These are phyloP conservation scores for Pseudogymnoascus sp. DNA, from an alignment of 2,329 filamentous ascomycete species.

Conservation along the genomic window DNA sequence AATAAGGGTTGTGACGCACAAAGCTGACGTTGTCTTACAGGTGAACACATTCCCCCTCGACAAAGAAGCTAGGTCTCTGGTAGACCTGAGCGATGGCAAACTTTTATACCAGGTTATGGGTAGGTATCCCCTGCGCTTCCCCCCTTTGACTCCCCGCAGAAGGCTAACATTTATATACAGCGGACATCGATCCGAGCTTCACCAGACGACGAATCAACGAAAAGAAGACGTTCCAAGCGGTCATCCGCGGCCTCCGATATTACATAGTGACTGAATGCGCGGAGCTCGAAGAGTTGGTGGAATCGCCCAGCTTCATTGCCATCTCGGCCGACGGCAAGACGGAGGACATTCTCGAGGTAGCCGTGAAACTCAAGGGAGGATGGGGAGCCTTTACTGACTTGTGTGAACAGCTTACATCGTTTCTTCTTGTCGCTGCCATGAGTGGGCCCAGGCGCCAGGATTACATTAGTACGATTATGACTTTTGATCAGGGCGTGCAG, in stretches of 20 bases:
- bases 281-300: slow-evolving; percentile 44
- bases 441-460: slow-evolving; percentile 47
- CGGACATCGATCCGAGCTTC: slow-evolving; percentile 51
- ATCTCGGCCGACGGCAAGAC: slow-evolving; percentile 49
- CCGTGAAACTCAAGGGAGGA: background rate
- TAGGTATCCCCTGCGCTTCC: slow-evolving; percentile 25
- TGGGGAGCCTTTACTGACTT: slow-evolving; percentile 18
- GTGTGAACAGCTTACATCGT: slow-evolving; percentile 47
- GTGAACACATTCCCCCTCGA: slow-evolving; percentile 29
- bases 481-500: slow-evolving; percentile 36
- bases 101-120: slow-evolving; percentile 28
- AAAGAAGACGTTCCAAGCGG: slow-evolving; percentile 45
- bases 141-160: background rate
- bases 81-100: slow-evolving; percentile 28
- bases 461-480: slow-evolving; percentile 42
- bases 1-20: slow-evolving; percentile 11
- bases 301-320: slow-evolving; percentile 47
- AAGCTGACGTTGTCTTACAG: slow-evolving; percentile 20
- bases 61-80: slow-evolving; percentile 22
- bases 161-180: slow-evolving; percentile 37
- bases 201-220: slow-evolving; percentile 44
- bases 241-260: slow-evolving; percentile 46
- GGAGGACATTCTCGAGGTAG: slow-evolving; percentile 46
- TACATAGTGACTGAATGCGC: slow-evolving; percentile 47
- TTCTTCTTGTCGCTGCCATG: slow-evolving; percentile 55